A percentile compares a stretch with the other conserved stretches of the same genome.
Conservation (phyloP, 169 alveolate genomes). For the Plasmodium vivax region DNA sequence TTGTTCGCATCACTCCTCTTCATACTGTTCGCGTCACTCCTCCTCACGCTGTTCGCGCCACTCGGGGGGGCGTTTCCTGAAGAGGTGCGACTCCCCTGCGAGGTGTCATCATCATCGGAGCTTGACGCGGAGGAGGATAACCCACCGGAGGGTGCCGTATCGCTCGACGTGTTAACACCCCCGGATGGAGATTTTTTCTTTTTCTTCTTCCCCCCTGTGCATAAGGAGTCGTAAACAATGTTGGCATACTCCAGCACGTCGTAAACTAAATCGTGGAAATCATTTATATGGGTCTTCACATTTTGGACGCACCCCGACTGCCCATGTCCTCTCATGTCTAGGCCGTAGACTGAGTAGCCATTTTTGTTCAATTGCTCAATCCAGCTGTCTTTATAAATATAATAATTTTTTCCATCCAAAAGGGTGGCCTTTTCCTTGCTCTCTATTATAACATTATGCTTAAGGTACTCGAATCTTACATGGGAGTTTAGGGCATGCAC, state of each 20-base stretch:
- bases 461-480: constrained; percentile 45
- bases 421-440: constrained; percentile 21
- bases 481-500: constrained; percentile 74
- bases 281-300: constrained; percentile 6
- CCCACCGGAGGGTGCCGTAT: neutral
- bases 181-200: neutral
- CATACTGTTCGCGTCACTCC: neutral
- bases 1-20: neutral
- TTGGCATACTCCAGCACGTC: constrained; percentile 9
- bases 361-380: neutral
- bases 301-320: neutral
- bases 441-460: neutral
- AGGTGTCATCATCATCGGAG: neutral
- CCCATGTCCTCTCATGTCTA: constrained; percentile 27
- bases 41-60: too few relatives aligned
- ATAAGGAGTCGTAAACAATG: neutral
- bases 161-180: neutral
- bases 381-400: constrained; percentile 12
- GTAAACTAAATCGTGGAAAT: neutral
- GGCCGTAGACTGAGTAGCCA: constrained; percentile 15
- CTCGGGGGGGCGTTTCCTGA: neutral
- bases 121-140: too few relatives aligned
- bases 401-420: neutral
- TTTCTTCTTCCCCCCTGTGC: neutral
- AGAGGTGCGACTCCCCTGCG: neutral